Conservation (phyloP, 2,329 filamentous ascomycete species). For the Cladobotryum mycophilum region DNA sequence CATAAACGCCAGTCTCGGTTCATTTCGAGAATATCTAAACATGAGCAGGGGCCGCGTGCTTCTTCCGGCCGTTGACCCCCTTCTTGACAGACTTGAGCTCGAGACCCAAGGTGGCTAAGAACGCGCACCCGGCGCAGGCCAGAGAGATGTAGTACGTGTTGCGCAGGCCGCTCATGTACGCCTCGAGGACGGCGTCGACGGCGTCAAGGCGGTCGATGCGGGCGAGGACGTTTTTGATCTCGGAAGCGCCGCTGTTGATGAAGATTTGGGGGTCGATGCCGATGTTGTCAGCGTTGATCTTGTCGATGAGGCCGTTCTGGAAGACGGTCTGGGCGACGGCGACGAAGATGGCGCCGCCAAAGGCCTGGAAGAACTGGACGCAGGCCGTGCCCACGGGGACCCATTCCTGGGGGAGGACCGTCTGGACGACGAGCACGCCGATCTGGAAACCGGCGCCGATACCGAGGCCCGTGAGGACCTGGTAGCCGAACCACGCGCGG, state of each 20-base stretch:
- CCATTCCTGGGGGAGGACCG: conserved; percentile 40
- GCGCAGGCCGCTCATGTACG: conserved; percentile 45
- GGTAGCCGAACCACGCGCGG: conserved; percentile 51
- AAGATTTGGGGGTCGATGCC: conserved; percentile 42
- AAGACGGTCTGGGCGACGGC: conserved; percentile 62
- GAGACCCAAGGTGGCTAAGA: conserved; percentile 38
- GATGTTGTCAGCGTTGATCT: conserved; percentile 40
- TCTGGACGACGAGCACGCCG: conserved; percentile 46
- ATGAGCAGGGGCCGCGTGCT: conserved; percentile 21
- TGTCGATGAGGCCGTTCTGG: conserved; percentile 53
- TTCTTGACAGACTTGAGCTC: conserved; percentile 51
- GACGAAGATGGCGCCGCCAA: conserved; percentile 61
- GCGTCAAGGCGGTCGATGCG: conserved; percentile 35
- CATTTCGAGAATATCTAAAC: not conserved
- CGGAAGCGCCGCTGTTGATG: conserved; percentile 46
- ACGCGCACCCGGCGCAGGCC: conserved; percentile 40
- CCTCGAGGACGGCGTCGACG: conserved; percentile 37
- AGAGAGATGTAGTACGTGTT: conserved; percentile 47
- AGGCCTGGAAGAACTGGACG: conserved; percentile 55
- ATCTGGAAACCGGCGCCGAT: conserved; percentile 44
- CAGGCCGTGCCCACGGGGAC: conserved; percentile 46
- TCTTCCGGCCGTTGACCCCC: conserved; percentile 22
- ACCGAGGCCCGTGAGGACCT: conserved; percentile 49
- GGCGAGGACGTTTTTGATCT: conserved; percentile 40
- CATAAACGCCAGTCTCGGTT: not conserved